A percentile compares a stretch with the other conserved stretches of the same genome.
phyloP scores from a whole-genome alignment of 2,329 filamentous ascomycete species.

The Beauveria sp. region DNA sequence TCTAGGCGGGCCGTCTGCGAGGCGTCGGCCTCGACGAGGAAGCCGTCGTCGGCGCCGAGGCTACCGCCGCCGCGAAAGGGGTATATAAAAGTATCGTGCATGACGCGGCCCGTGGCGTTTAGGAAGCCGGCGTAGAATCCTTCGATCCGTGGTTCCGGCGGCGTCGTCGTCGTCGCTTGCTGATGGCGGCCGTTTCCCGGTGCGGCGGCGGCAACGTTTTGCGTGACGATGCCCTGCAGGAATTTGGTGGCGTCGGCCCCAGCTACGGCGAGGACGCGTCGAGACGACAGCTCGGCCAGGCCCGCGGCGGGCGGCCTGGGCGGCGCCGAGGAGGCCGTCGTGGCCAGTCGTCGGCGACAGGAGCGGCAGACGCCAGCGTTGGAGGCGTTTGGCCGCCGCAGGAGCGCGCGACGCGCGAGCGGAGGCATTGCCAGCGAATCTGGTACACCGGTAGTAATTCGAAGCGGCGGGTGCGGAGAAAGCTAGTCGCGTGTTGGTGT shows the following conservation, averaged over 20 bases:
- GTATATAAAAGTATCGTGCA: constrained; percentile 90
- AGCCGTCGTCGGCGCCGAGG: constrained; percentile 24
- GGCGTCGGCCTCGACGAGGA: constrained; percentile 78
- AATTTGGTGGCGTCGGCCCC: constrained; percentile 77
- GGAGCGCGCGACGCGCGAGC: constrained; percentile 18
- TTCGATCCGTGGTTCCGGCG: constrained; percentile 25
- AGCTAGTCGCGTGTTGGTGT: neutral
- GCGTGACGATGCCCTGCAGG: constrained; percentile 80
- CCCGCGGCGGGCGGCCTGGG: constrained; percentile 37
- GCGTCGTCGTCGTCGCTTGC: constrained; percentile 18
- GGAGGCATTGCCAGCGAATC: constrained; percentile 14
- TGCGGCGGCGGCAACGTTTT: constrained; percentile 32
- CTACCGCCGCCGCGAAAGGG: constrained; percentile 34
- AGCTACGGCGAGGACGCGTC: constrained; percentile 69
- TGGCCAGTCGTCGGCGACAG: constrained; percentile 25
- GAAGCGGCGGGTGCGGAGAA: neutral
- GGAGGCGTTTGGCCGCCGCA: constrained; percentile 12
- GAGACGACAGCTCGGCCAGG: constrained; percentile 56
- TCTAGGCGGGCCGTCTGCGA: constrained; percentile 53
- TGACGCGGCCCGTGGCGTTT: constrained; percentile 73
- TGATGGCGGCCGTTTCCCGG: too few species aligned
- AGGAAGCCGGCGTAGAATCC: constrained; percentile 80
- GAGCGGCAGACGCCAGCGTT: constrained; percentile 21
- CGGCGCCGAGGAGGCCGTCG: constrained; percentile 15
- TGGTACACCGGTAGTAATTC: neutral